phyloP scores from a whole-genome alignment of 306 rosid genomes.

The Rosa persica region DNA sequence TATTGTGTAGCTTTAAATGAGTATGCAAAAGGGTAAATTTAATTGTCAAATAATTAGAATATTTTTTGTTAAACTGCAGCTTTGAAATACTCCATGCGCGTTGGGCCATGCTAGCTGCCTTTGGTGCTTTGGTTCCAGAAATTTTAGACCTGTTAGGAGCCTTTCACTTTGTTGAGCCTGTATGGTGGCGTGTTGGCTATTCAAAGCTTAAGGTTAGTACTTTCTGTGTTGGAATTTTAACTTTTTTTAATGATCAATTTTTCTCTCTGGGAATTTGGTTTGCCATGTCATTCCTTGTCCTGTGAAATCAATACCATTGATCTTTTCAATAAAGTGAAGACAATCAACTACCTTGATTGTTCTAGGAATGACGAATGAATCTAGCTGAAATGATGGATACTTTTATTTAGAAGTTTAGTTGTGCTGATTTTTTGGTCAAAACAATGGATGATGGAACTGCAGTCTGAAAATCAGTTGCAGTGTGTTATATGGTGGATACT shows the following conservation, averaged over 20 bases:
- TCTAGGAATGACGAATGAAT: neutral
- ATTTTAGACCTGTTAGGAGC: constrained; percentile 65
- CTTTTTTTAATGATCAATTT: neutral
- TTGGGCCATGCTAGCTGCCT: constrained; percentile 97
- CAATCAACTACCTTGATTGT: neutral
- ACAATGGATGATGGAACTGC: neutral
- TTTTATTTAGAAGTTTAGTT: neutral
- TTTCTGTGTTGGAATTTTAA: neutral
- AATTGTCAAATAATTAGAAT: constrained; percentile 23
- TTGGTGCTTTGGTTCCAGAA: constrained; percentile 87
- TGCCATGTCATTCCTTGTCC: constrained; percentile 22
- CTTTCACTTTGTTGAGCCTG: constrained; percentile 88
- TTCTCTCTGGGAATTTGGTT: neutral
- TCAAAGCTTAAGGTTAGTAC: constrained; percentile 78
- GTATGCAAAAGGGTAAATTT: neutral
- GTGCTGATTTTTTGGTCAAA: neutral
- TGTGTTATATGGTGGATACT: neutral
- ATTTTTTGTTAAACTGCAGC: constrained; percentile 44
- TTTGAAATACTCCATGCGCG: constrained; percentile 96
- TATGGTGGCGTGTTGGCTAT: constrained; percentile 99
- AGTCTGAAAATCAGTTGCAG: neutral
- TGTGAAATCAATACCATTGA: constrained; percentile 1
- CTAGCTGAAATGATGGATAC: neutral
- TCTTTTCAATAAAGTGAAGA: neutral
- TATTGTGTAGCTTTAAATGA: neutral